Evolutionary conservation across 106 monocot species (phyloP).

Genomic region (Agapanthus africanus): DNA sequence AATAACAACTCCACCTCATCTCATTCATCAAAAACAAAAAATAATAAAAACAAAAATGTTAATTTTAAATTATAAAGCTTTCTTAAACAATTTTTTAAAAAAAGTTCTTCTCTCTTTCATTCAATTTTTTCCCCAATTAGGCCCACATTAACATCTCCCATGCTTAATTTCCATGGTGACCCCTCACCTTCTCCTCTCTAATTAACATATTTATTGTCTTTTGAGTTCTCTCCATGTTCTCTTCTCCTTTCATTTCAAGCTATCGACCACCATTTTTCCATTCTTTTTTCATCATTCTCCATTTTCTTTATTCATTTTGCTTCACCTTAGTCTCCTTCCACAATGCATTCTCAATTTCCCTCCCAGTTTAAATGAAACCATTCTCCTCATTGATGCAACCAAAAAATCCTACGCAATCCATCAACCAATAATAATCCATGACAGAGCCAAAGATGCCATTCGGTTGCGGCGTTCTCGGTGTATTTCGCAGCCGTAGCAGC

Average conservation of each 20-base stretch:
- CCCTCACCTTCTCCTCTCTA: neutral
- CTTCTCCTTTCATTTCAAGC: constrained; percentile 23
- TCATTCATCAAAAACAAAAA: neutral
- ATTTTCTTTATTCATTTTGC: neutral
- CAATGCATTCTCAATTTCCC: neutral
- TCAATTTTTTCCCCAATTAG: neutral
- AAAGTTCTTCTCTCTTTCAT: no score
- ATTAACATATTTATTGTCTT: neutral
- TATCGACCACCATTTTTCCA: constrained; percentile 8
- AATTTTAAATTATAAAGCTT: no score
- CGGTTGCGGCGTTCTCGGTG: constrained; percentile 28
- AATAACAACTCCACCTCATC: neutral
- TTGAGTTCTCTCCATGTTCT: constrained; percentile 10
- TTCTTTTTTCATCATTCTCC: neutral
- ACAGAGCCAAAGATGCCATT: constrained; percentile 14
- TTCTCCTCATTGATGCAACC: neutral
- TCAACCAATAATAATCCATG: neutral
- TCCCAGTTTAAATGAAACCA: neutral
- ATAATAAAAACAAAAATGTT: neutral
- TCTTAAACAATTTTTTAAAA: no score
- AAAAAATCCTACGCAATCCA: neutral
- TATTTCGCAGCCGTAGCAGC: constrained; percentile 27
- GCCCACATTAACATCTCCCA: neutral
- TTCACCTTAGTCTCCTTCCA: constrained; percentile 4
- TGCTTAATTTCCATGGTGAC: neutral